Evolutionary conservation across 1,139 yeast genomes (phyloP).

Genomic region (Saccharomyces hybrid): DNA sequence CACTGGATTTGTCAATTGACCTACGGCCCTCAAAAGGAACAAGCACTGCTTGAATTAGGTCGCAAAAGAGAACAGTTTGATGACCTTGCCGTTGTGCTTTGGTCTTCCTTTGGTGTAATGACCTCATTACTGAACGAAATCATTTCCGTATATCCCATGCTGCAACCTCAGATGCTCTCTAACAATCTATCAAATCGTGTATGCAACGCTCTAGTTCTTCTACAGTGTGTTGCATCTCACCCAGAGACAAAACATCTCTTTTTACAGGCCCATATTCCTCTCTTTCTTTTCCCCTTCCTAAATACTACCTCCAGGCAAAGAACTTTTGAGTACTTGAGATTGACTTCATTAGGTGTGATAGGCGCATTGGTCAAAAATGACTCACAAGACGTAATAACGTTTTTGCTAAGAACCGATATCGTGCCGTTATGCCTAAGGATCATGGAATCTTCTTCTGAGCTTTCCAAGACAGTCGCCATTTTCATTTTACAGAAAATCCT

Average conservation of each 20-base stretch:
- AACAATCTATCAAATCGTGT: constrained; percentile 89
- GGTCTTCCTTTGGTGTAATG: constrained; percentile 98
- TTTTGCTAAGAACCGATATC: constrained; percentile 84
- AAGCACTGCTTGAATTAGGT: constrained; percentile 85
- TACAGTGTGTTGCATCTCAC: constrained; percentile 96
- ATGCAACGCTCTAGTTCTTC: constrained; percentile 87
- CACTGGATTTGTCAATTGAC: constrained; percentile 87
- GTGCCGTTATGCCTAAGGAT: constrained; percentile 90
- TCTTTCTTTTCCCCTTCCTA: constrained; percentile 86
- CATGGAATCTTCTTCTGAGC: constrained; percentile 92
- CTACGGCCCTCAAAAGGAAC: constrained; percentile 84
- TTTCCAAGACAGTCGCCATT: constrained; percentile 92
- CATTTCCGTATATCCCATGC: constrained; percentile 77
- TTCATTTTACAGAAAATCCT: constrained; percentile 89
- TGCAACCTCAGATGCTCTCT: constrained; percentile 80
- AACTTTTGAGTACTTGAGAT: constrained; percentile 85
- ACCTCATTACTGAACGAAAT: constrained; percentile 85
- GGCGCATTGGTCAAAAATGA: constrained; percentile 96
- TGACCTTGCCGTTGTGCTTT: constrained; percentile 82
- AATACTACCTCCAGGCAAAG: constrained; percentile 88
- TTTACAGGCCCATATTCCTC: constrained; percentile 83
- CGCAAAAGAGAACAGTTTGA: constrained; percentile 92
- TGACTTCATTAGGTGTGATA: constrained; percentile 91
- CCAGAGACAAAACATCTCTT: constrained; percentile 81
- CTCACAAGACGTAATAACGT: constrained; percentile 89